Conservation (phyloP, 2,329 filamentous ascomycete genomes). For the Botrytis deweyae region DNA sequence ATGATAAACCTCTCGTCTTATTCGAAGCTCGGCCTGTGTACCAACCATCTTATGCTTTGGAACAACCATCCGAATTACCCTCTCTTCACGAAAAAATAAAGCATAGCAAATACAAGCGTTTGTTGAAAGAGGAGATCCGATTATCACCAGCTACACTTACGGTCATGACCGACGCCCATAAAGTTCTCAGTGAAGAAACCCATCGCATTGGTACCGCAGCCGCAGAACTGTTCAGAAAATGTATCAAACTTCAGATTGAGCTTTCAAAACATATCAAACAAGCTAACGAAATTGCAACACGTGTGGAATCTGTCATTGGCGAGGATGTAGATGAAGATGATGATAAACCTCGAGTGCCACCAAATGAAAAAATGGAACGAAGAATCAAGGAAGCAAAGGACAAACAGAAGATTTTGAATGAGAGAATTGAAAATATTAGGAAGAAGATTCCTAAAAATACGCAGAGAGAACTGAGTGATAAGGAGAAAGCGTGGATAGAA, state of each 20-base stretch:
- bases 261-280: conserved; percentile 66
- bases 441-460: conserved; percentile 50
- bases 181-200: conserved; percentile 68
- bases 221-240: conserved; percentile 70
- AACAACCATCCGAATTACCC: conserved; percentile 56
- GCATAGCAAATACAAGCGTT: conserved; percentile 58
- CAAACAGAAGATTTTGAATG: conserved; percentile 56
- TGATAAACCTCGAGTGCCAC: conserved; percentile 49
- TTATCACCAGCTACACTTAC: conserved; percentile 70
- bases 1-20: conserved; percentile 50
- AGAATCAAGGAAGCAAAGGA: conserved; percentile 55
- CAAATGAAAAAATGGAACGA: conserved; percentile 57
- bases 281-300: conserved; percentile 62
- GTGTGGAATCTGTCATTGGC: conserved; percentile 65
- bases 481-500: conserved; percentile 59
- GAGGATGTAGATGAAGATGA: conserved; percentile 50
- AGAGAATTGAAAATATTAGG: conserved; percentile 60
- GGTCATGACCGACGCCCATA: conserved; percentile 71
- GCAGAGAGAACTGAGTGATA: conserved; percentile 57
- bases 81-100: conserved; percentile 55
- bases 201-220: conserved; percentile 66
- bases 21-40: conserved; percentile 66
- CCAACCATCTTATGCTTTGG: conserved; percentile 61
- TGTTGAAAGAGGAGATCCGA: conserved; percentile 65
- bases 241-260: conserved; percentile 66